phyloP scores from a whole-genome alignment of 2,329 filamentous ascomycete species.

The Aspergillus fructus region DNA sequence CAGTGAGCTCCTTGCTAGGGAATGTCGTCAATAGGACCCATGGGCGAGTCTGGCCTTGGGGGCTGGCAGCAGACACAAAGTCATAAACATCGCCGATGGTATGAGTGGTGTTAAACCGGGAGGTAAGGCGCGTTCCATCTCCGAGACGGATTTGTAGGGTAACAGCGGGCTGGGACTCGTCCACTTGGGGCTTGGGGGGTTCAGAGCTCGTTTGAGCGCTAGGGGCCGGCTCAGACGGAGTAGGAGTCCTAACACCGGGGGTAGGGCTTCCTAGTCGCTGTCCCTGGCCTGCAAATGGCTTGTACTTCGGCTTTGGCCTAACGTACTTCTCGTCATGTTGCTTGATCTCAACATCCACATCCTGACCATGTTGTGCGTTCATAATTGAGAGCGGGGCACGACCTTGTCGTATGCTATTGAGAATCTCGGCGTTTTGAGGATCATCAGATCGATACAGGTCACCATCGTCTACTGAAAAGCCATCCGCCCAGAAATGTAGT shows the following conservation, averaged over 20 bases:
- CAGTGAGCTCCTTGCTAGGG: conserved; percentile 61
- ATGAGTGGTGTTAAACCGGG: conserved; percentile 64
- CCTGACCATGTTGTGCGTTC: conserved; percentile 62
- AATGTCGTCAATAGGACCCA: conserved; percentile 67
- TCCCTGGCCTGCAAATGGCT: conserved; percentile 60
- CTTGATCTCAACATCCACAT: conserved; percentile 64
- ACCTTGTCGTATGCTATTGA: conserved; percentile 63
- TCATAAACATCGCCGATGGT: conserved; percentile 65
- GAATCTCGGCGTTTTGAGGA: conserved; percentile 60
- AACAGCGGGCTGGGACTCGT: conserved; percentile 58
- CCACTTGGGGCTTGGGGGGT: conserved; percentile 48
- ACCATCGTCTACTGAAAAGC: conserved; percentile 66
- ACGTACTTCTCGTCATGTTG: conserved; percentile 65
- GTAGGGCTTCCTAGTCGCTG: conserved; percentile 65
- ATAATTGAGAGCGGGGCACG: conserved; percentile 63
- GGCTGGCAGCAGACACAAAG: conserved; percentile 57
- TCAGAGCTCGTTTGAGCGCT: conserved; percentile 22
- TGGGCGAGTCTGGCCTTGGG: conserved; percentile 48
- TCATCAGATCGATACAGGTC: conserved; percentile 63
- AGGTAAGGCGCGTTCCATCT: conserved; percentile 60
- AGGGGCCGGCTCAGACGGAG: conserved; percentile 30
- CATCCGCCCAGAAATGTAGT: conserved; percentile 65
- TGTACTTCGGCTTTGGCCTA: conserved; percentile 63
- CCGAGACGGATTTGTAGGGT: conserved; percentile 64
- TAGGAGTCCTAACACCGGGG: conserved; percentile 48